Base-by-base conservation (phyloP, 371 early-diverging fungal genomes). In the Phascolomyces articulosus region DNA sequence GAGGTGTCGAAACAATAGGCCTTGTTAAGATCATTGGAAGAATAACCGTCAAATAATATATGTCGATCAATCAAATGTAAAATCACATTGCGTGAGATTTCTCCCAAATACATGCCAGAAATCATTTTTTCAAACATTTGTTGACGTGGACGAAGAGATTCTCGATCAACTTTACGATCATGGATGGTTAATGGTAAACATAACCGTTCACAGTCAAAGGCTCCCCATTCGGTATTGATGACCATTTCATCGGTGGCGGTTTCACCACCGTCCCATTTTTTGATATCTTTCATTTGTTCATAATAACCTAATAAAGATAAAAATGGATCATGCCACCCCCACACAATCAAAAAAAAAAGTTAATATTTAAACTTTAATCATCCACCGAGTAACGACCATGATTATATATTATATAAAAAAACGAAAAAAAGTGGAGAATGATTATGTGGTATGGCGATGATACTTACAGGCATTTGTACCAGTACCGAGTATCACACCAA, bases 401-500 rank as follows among this genome's bases (percentile, higher is more conserved):
- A n/a, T n/a, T n/a, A n/a, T n/a, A n/a, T n/a, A n/a, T n/a, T n/a
- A n/a, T n/a, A n/a, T n/a, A n/a, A n/a, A n/a, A n/a, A 38, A 38
- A 38, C 38, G 38, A 38, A 9, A 38, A 38, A 13, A 38, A 38
- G 13, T 38, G 38, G 6, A 38, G 6, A 38, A 38, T 38, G 38
- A n/a, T 41, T 60, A 40, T 34, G 13, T 16, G 18, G 49, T 1
- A 28, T 53, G 10, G 54, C 9, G 10, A 24, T 20, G 0, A 28
- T 53, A 15, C 70, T 58, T 65, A 69, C 71, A 63, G 31, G 95
- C 96, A 71, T 98, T 98, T 66, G 95, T 92, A 38, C 99, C 99
- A 15, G 99, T 99, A 58, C 99, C 99, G 40, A 97, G 84, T 65
- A 97, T 96, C 27, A 96, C 93, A 67, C 96, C 97, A 75, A 96